Conservation (phyloP, 495 filamentous ascomycete genomes). For the Trichoderma asperelloides region DNA sequence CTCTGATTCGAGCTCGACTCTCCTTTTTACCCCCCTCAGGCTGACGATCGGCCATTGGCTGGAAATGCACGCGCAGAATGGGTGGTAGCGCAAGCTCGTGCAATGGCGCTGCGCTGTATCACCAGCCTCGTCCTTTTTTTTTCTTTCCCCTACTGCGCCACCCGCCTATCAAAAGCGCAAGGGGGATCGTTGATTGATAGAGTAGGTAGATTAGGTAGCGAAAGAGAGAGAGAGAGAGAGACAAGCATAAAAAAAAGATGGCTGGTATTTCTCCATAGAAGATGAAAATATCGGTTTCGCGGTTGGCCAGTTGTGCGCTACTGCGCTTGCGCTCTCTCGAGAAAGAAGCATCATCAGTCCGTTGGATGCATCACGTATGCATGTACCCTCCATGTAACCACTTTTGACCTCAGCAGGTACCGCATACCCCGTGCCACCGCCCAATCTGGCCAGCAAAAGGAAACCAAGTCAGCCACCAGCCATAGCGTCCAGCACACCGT, state of each 20-base stretch:
- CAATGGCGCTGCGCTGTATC: neutral
- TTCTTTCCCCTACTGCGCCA: neutral
- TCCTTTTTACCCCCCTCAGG: neutral
- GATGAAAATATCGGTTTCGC: neutral
- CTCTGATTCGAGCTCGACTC: neutral
- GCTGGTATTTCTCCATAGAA: neutral
- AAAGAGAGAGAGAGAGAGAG: neutral
- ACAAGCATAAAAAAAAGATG: neutral
- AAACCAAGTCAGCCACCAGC: too few species aligned
- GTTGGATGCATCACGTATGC: too few species aligned
- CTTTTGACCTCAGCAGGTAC: neutral
- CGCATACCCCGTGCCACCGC: too few species aligned
- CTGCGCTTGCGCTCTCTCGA: too few species aligned
- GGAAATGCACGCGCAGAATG: neutral
- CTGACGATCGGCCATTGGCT: neutral
- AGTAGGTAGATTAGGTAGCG: neutral
- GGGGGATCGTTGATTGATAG: neutral
- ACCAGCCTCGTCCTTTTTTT: constrained; percentile 2
- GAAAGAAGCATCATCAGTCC: too few species aligned
- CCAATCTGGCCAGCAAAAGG: too few species aligned
- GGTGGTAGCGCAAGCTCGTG: constrained; percentile 4
- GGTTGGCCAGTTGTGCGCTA: too few species aligned
- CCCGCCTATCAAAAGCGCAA: neutral
- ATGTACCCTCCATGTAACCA: neutral
- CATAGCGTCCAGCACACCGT: too few species aligned